Base-by-base conservation (phyloP, 2,329 filamentous ascomycete species). In the Beauveria varroae region DNA sequence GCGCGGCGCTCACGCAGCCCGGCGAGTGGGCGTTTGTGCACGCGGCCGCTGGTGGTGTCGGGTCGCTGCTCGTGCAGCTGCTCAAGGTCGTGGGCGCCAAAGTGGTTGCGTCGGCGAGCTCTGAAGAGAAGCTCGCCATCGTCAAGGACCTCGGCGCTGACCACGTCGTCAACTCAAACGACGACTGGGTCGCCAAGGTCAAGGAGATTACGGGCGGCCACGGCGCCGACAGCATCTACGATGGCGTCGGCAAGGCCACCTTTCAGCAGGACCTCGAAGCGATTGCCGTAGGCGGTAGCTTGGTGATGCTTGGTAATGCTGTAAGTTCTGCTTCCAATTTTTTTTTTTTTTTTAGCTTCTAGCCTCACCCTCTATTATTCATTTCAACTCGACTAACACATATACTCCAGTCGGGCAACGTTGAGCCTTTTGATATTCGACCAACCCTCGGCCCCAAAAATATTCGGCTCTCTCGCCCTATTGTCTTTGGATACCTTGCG, bases 11-110 rank as follows among this genome's bases (percentile, higher is more conserved):
- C 63, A 90, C 93, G 7, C 79, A 91, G 71, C 80, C 84, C 65
- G 90, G 87, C 1, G 90, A 96, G 67, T 95, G 89, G 86, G 81
- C 91, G 0, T 83, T 96, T 2, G 85, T 96, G 18, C 91, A 95
- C 67, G 92, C 92, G 0, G 92, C 92, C 0, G 91, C 91, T 0
- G 92, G 92, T 18, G 92, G 92, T 18, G 90, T 91, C 0, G 90
- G 90, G 0, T 76, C 88, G 49, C 83, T 90, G 74, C 80, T 96
- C 30, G 86, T 85, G 44, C 91, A 96, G 79, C 76, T 96, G 66
- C 76, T 96, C 46, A 83, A 82, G 65, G 78, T 81, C 0, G 78
- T 92, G 2, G 92, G 91, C 1, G 92, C 90, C 14, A 85, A 84
- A 66, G 85, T 88, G 24, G 95, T 97, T 68, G 92, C 87, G 1